Evolutionary conservation across 768 basidiomycete genomes (phyloP).

Genomic region (Rhizopogon roseolus): DNA sequence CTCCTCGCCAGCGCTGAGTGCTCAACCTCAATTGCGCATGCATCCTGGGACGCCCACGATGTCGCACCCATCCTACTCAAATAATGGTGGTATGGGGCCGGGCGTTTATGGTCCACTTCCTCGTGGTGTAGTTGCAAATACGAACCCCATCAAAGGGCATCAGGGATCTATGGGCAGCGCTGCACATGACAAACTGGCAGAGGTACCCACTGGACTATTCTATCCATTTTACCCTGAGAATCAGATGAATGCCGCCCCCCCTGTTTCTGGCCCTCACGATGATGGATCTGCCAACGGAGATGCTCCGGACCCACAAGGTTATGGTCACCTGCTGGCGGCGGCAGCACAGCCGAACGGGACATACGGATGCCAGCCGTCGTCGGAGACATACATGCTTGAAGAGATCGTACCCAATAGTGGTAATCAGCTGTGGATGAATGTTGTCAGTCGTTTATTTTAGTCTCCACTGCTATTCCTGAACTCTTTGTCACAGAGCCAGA

Average conservation of each 20-base stretch:
- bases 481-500: background rate
- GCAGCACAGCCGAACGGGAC: conserved; percentile 53
- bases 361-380: conserved; percentile 50
- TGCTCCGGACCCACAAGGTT: conserved; percentile 32
- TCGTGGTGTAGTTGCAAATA: conserved; percentile 21
- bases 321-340: conserved; percentile 51
- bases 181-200: conserved; percentile 41
- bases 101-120: conserved; percentile 21
- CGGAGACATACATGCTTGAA: conserved; percentile 66
- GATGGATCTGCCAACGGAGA: conserved; percentile 13
- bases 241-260: conserved; percentile 19
- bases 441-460: conserved; percentile 31
- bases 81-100: conserved; percentile 20
- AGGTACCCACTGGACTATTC: conserved; percentile 66
- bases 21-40: conserved; percentile 21
- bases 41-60: conserved; percentile 33
- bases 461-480: background rate
- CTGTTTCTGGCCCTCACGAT: conserved; percentile 12
- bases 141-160: conserved; percentile 23
- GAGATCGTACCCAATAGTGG: conserved; percentile 46
- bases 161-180: conserved; percentile 21
- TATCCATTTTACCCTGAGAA: conserved; percentile 76
- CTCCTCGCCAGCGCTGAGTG: conserved; percentile 18
- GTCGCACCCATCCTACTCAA: conserved; percentile 28
- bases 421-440: conserved; percentile 38